phyloP scores from a whole-genome alignment of 306 rosid species.

The Malus asiatica region DNA sequence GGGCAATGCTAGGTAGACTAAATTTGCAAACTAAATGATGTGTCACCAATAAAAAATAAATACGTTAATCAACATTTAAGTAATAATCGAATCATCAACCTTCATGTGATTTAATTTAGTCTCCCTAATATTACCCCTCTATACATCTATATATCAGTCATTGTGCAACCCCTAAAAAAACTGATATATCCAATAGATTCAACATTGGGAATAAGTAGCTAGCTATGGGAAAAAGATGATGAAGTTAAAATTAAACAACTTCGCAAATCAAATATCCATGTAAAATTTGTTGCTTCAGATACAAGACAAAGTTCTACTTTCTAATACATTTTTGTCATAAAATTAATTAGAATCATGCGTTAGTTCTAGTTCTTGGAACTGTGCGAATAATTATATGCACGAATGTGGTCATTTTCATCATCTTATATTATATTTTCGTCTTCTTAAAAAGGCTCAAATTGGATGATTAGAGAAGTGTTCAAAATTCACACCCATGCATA shows the following conservation, averaged over 20 bases:
- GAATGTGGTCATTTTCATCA: background rate
- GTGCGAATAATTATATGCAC: background rate
- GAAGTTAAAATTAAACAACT: background rate
- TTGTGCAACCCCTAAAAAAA: background rate
- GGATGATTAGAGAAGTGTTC: background rate
- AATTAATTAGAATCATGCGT: background rate
- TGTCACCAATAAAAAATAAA: too few species aligned
- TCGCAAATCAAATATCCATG: background rate
- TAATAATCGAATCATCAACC: too few species aligned
- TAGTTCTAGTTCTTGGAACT: background rate
- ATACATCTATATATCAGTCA: background rate
- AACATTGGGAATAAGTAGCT: background rate
- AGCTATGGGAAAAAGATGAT: background rate
- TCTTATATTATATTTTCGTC: background rate
- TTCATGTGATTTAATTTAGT: too few species aligned
- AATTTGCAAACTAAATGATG: too few species aligned
- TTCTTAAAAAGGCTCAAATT: background rate
- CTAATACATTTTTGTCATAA: background rate
- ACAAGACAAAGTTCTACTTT: conserved; percentile 1
- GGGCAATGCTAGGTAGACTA: too few species aligned
- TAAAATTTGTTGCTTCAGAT: background rate
- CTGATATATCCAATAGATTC: too few species aligned
- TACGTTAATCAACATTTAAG: too few species aligned
- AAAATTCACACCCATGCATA: background rate
- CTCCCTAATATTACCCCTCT: too few species aligned